Evolutionary conservation across 768 basidiomycete species (phyloP), one percentile per base, ranked within the genome.

Genomic region (Boletus eberwhitei): DNA sequence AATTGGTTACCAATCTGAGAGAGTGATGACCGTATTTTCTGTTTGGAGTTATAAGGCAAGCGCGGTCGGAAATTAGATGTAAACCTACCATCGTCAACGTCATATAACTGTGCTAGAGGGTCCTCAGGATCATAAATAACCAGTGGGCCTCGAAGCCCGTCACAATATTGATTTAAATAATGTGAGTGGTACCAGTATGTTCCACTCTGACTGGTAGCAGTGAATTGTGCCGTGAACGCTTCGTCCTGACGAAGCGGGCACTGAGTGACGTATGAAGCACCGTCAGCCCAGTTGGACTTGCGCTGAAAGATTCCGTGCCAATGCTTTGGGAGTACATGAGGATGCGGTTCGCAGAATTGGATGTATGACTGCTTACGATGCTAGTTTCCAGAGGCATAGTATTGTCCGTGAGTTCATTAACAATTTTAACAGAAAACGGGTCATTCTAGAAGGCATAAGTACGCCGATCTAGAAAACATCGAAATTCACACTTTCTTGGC

Each of bases 141-240:
- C 22, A 79, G 45, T 36, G 64, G 59, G 5, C 77, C 77, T 19
- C 77, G 70, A 46, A 78, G 61, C 8, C 77, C 77, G 40, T 78
- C 77, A 47, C 77, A 77, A 44, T 68, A 68, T 58, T 79, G 77
- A 9, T 57, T 69, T 4, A 29, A 32, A 45, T 66, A 62, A 47
- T 79, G 77, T 7, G 74, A 75, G 55, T 79, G 77, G 53, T 78
- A 79, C 78, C 79, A 80, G 50, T 73, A 80, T 2, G 77, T 78
- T n/a, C 79, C 78, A 1, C 65, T 67, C 50, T 78, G 75, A 44
- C 63, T 57, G 0, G 50, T 34, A 26, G 58, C 54, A 4, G 52
- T 54, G 58, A 79, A 79, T 7, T 64, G 61, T 46, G 79, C 71
- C 34, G 65, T 36, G 52, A 78, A 79, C 0, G 67, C 63, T 24